These are phyloP conservation scores for Zizania palustris DNA, from an alignment of 202 grass and related monocot species.

Conservation along the genomic window DNA sequence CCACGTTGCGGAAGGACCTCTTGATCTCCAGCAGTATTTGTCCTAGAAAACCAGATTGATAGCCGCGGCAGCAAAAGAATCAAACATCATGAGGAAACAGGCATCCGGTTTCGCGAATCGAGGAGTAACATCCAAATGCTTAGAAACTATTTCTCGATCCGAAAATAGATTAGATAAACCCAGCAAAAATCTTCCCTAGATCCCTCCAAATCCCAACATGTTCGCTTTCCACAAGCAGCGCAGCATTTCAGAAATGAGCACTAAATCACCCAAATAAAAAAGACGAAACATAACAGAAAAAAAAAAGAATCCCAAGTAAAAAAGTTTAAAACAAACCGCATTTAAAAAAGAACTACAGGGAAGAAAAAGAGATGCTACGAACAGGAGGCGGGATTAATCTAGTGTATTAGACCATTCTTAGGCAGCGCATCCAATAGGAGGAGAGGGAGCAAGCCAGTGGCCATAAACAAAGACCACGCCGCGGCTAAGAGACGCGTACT, in stretches of 20 bases:
- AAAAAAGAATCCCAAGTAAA: background rate
- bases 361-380: conserved; percentile 24
- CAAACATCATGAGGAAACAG: background rate
- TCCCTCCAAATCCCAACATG: too few species aligned
- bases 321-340: background rate
- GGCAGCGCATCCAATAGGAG: conserved; percentile 4
- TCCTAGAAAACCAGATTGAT: conserved; percentile 47
- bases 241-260: background rate
- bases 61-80: background rate
- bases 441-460: too few species aligned
- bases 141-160: background rate
- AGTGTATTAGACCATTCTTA: conserved; percentile 23
- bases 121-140: background rate
- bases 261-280: background rate
- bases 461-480: conserved; percentile 53
- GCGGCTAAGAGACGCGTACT: conserved; percentile 28
- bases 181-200: background rate
- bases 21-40: conserved; percentile 76
- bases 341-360: background rate
- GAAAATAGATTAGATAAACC: background rate
- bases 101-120: background rate
- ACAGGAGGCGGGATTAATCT: conserved; percentile 45
- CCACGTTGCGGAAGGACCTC: conserved; percentile 79
- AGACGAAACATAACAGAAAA: background rate
- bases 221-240: background rate